Percentiles rank a stretch among this genome's conserved stretches.
Conservation (phyloP, 1,139 yeast genomes). For the Kurtzmaniella quercitrusa region DNA sequence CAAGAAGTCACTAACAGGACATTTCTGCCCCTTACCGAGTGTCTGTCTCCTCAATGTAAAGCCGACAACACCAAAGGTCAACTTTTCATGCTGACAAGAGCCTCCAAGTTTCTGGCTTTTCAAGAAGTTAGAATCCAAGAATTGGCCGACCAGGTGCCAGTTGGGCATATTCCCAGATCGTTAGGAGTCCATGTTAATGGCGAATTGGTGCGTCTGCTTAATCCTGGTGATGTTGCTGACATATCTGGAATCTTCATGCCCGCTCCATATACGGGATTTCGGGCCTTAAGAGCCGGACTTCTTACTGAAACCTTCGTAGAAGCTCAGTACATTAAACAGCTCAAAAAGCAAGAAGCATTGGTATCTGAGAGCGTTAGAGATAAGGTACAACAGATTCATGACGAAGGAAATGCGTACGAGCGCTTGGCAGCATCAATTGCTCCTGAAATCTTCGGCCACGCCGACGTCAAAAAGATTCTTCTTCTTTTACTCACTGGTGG, state of each 20-base stretch:
- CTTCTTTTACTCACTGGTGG: constrained; percentile 87
- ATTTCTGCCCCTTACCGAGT: constrained; percentile 80
- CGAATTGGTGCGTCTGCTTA: constrained; percentile 76
- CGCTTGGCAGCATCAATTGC: constrained; percentile 87
- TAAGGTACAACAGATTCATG: constrained; percentile 47
- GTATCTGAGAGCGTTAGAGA: constrained; percentile 46
- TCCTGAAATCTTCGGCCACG: constrained; percentile 94
- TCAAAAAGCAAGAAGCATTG: constrained; percentile 68
- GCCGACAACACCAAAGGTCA: constrained; percentile 84
- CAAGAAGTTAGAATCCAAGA: constrained; percentile 96
- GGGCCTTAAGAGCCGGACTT: constrained; percentile 87
- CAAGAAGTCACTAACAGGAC: constrained; percentile 87
- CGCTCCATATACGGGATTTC: constrained; percentile 91
- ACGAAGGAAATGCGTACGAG: constrained; percentile 70
- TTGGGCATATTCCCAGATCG: constrained; percentile 93
- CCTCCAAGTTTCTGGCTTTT: constrained; percentile 90
- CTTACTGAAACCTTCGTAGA: constrained; percentile 92
- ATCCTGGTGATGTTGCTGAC: constrained; percentile 95
- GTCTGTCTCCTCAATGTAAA: constrained; percentile 77
- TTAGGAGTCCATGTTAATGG: constrained; percentile 86
- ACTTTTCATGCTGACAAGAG: constrained; percentile 88
- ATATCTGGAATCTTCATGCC: constrained; percentile 91
- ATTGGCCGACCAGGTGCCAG: constrained; percentile 93
- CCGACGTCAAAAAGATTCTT: constrained; percentile 89
- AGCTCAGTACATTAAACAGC: constrained; percentile 81